Conservation (phyloP, 2,329 filamentous ascomycete species). For the Cercospora sp. region DNA sequence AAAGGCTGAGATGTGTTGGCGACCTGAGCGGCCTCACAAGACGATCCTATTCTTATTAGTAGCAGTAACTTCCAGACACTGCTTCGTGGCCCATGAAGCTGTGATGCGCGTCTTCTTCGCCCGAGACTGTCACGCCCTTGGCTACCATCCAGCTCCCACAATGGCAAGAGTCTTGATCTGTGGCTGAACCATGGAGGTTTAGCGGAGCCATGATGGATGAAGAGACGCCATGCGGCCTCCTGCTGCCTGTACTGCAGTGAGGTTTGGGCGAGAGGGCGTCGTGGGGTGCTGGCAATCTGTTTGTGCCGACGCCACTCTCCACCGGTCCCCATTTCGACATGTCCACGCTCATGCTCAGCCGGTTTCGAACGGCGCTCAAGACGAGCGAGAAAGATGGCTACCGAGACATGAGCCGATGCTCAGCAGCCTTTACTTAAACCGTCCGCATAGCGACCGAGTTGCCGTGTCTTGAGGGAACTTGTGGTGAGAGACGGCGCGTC, state of each 20-base stretch:
- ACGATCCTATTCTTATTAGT: background rate
- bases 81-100: background rate
- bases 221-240: background rate
- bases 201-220: background rate
- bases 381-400: background rate
- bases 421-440: background rate
- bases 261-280: background rate
- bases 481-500: background rate
- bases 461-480: background rate
- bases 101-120: background rate
- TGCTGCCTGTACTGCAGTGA: background rate
- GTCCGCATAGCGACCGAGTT: background rate
- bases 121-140: background rate
- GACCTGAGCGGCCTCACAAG: background rate
- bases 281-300: background rate
- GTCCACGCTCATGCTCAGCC: background rate
- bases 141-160: background rate
- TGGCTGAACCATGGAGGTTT: background rate
- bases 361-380: background rate
- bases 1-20: constrained; percentile 11
- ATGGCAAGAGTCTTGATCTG: background rate
- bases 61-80: background rate
- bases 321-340: background rate
- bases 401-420: background rate
- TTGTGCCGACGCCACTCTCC: background rate